Base-by-base conservation (phyloP, 805 yeast genomes). In the Candida bentonensis region DNA sequence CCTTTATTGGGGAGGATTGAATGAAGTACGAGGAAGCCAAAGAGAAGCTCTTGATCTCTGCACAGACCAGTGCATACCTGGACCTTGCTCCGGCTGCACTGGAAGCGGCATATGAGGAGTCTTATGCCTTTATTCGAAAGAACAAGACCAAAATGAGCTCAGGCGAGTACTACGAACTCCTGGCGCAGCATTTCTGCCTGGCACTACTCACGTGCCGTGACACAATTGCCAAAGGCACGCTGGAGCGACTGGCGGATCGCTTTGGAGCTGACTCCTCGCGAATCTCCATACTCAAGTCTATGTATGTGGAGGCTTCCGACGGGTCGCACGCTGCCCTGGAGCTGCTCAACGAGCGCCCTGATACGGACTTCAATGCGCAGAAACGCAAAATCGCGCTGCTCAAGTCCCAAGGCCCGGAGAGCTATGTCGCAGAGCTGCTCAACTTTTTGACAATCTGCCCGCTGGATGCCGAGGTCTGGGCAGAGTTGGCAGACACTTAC, bases 391-490 rank as follows among this genome's bases (percentile, higher is more conserved):
- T 57, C 40, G 58, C 55, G 4, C 40, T 58, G 3, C 41, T 58
- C 15, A 57, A 59, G 44, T 47, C 53, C 23, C 47, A 47, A 7
- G 58, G 56, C 3, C 50, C 56, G 17, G 65, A 61, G 44, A 63
- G 61, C n/a, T 83, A 76, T 57, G 69, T 84, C 40, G 64, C 67
- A 27, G 72, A 70, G 44, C 66, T 88, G 51, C 64, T 66, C 9
- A 70, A 66, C 27, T 74, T 70, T 50, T 61, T 84, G 43, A 79
- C 78, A 44, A 62, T 70, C 42, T 76, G 73, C 52, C 95, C 96
- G 1, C 59, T 79, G 20, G 97, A 92, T 59, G 65, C 74, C 2
- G 78, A 81, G 49, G 65, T 82, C 2, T 86, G 94, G 95, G 69
- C 77, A 41, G 94, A 84, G 60, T 66, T 87, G 45, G 81, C 78